phyloP scores from a whole-genome alignment of 2,329 filamentous ascomycete species.

The Elsinoe perseae region DNA sequence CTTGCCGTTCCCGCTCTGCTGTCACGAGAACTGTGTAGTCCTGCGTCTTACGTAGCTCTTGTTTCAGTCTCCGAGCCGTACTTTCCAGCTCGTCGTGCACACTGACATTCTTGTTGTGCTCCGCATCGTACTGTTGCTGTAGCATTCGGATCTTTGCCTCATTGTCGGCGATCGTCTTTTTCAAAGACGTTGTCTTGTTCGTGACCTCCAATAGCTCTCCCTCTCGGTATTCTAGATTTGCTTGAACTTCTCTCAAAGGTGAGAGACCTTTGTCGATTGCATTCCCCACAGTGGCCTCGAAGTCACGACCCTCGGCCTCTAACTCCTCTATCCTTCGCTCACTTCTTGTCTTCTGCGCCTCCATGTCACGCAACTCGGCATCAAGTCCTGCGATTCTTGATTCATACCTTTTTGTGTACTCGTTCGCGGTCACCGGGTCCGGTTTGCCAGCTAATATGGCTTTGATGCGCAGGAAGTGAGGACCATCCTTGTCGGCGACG shows the following conservation, averaged over 20 bases:
- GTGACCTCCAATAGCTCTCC: slow-evolving; percentile 3
- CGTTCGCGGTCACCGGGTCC: neutral
- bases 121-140: neutral
- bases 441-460: neutral
- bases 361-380: neutral
- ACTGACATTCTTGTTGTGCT: too few species aligned
- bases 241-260: neutral
- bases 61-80: too few species aligned
- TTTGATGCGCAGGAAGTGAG: neutral
- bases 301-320: neutral
- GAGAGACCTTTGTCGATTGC: neutral
- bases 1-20: neutral
- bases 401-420: neutral
- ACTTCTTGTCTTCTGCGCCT: neutral
- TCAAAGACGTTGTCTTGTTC: neutral
- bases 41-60: neutral
- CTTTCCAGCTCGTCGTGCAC: too few species aligned
- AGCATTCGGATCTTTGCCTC: neutral
- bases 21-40: neutral
- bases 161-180: neutral
- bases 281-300: neutral
- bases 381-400: neutral
- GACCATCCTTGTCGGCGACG: too few species aligned
- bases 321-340: neutral
- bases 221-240: neutral